Evolutionary conservation across 768 basidiomycete genomes (phyloP).

Genomic region (Mycena latifolia): DNA sequence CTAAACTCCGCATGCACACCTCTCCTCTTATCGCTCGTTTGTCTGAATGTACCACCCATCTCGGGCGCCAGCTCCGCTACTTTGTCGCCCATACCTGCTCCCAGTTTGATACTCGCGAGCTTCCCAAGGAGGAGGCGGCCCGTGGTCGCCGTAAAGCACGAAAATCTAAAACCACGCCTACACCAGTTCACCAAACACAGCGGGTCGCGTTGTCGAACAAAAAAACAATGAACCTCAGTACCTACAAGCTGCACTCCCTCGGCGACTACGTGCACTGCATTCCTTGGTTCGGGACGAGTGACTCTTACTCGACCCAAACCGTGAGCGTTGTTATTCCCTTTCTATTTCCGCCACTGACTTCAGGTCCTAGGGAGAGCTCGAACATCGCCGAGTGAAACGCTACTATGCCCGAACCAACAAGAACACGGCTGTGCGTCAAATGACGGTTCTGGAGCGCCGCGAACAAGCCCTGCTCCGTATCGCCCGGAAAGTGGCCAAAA

Average conservation of each 20-base stretch:
- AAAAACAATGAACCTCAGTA: conserved; percentile 42
- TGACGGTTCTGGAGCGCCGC: conserved; percentile 36
- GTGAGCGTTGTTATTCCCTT: conserved; percentile 38
- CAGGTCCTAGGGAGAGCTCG: conserved; percentile 50
- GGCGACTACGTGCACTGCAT: conserved; percentile 47
- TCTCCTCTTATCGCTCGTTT: not conserved
- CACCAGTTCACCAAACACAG: not conserved
- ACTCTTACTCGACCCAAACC: conserved; percentile 51
- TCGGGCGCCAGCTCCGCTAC: conserved; percentile 8
- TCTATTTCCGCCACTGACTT: not conserved
- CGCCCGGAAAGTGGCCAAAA: not conserved
- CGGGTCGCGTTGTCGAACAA: not conserved
- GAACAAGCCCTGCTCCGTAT: conserved; percentile 23
- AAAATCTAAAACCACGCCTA: not conserved
- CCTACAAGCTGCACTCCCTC: conserved; percentile 49
- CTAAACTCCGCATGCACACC: conserved; percentile 10
- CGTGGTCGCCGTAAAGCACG: conserved; percentile 4
- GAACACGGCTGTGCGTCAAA: conserved; percentile 33
- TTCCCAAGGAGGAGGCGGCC: conserved; percentile 7
- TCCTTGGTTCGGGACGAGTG: conserved; percentile 45
- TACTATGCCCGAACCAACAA: conserved; percentile 48
- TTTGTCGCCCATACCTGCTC: not conserved
- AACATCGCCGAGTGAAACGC: conserved; percentile 48
- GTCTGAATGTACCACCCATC: conserved; percentile 28
- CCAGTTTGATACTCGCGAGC: not conserved